phyloP scores from a whole-genome alignment of 2,329 filamentous ascomycete genomes.

The Ophiostoma tasmaniense region DNA sequence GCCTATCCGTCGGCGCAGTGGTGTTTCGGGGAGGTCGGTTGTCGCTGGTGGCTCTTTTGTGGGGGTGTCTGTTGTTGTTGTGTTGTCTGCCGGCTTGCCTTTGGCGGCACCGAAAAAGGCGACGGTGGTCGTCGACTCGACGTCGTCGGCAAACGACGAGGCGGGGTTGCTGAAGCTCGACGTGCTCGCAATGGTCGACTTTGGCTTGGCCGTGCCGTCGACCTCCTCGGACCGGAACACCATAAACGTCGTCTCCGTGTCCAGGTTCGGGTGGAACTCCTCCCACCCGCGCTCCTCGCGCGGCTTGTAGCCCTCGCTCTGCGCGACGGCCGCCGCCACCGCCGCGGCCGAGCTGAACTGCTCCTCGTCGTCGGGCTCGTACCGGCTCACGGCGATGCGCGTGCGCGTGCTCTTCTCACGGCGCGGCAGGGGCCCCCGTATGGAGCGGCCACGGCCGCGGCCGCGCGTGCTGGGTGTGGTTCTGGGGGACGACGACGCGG shows the following conservation, averaged over 20 bases:
- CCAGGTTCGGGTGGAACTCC: conserved; percentile 91
- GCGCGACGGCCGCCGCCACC: conserved; percentile 76
- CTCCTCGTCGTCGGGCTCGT: conserved; percentile 47
- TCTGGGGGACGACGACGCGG: conserved; percentile 35
- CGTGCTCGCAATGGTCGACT: not conserved
- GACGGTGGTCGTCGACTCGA: not conserved
- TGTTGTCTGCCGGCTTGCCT: conserved; percentile 16
- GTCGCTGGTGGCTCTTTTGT: not conserved
- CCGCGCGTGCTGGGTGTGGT: conserved; percentile 37
- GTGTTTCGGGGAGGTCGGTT: conserved; percentile 15
- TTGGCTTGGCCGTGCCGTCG: conserved; percentile 50
- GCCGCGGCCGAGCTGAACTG: conserved; percentile 83
- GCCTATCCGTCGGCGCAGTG: conserved; percentile 30
- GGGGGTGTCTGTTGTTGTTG: not conserved
- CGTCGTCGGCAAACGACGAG: not conserved
- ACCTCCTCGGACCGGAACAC: conserved; percentile 78
- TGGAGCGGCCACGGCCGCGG: conserved; percentile 24
- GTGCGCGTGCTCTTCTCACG: conserved; percentile 50
- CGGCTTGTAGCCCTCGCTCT: conserved; percentile 94
- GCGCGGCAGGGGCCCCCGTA: conserved; percentile 34
- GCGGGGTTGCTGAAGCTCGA: not conserved
- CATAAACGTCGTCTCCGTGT: conserved; percentile 73
- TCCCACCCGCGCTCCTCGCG: conserved; percentile 95
- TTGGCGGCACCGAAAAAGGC: not conserved
- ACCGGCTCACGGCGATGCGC: conserved; percentile 42